A percentile compares a stretch with the other conserved stretches of the same genome.
These are phyloP conservation scores for Laetiporus sulphureus DNA, from an alignment of 1,284 basidiomycete genomes.

Conservation along the genomic window DNA sequence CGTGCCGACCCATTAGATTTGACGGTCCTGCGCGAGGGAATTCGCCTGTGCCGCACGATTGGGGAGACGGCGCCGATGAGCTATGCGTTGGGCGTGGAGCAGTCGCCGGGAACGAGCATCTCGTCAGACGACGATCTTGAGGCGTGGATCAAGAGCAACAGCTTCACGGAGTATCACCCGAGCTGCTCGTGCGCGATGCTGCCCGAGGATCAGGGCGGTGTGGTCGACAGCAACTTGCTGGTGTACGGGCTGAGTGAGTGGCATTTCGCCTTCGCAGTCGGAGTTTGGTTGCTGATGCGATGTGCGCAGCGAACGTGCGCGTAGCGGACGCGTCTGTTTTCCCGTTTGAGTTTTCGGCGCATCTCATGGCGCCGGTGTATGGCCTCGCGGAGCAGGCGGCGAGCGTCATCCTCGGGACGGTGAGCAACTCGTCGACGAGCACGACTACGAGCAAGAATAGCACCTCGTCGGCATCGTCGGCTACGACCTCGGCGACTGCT, in stretches of 20 bases:
- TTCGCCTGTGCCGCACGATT: slow-evolving; percentile 44
- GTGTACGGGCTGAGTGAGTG: slow-evolving; percentile 49
- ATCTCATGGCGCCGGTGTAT: slow-evolving; percentile 54
- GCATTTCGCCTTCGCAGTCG: neutral
- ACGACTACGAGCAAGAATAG: neutral
- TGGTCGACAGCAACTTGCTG: slow-evolving; percentile 54
- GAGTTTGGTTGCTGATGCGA: neutral
- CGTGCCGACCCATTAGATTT: slow-evolving; percentile 39
- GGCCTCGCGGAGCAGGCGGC: slow-evolving; percentile 68
- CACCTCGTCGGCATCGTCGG: neutral
- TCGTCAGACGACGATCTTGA: slow-evolving; percentile 41
- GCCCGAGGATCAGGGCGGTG: slow-evolving; percentile 53
- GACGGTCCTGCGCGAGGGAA: slow-evolving; percentile 47
- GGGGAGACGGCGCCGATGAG: slow-evolving; percentile 35
- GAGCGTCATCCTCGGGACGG: slow-evolving; percentile 38
- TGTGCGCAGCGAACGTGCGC: slow-evolving; percentile 15
- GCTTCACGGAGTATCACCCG: slow-evolving; percentile 49
- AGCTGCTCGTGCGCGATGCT: slow-evolving; percentile 60
- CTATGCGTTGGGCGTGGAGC: slow-evolving; percentile 28
- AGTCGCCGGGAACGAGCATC: slow-evolving; percentile 33
- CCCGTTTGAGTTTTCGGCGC: slow-evolving; percentile 45
- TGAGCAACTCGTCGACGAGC: slow-evolving; percentile 3
- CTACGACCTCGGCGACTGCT: neutral
- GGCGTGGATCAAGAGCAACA: slow-evolving; percentile 33
- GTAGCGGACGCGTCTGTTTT: slow-evolving; percentile 35